Base-by-base conservation (phyloP, 2,329 filamentous ascomycete genomes). In the Dryadomyces quercus-mongolicae region DNA sequence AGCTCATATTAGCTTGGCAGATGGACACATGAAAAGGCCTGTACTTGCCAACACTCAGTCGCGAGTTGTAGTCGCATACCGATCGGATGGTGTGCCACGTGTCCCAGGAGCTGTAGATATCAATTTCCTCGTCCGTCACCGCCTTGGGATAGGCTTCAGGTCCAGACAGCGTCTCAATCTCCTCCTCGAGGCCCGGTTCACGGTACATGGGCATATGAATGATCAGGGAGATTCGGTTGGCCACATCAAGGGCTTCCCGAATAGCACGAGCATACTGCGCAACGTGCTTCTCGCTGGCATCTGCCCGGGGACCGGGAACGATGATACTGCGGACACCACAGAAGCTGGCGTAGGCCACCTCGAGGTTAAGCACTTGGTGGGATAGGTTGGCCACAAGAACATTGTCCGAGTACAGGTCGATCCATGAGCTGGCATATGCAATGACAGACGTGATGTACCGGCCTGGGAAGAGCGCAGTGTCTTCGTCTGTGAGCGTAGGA, bases 311-410 rank as follows among this genome's bases (percentile, higher is more conserved):
- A 0, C 90, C 90, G 1, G 85, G 83, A 34, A 98, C 75, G 51
- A 97, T 74, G 56, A 97, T 76, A 68, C 86, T 94, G 54, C 84
- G 82, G 49, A 93, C 79, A 40, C 94, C 94, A 64, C 90, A 96
- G 70, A 97, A 98, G 58, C 89, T 91, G 59, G 94, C 93, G 70
- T 96, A 98, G 50, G 89, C 87, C 49, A 97, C 79, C 67, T 98
- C 93, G 43, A 95, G 77, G 65, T 90, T 90, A 59, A 98, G 74
- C 7, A 95, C 86, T 70, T 96, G 92, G 47, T 88, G 82, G 40
- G 92, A 96, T 56, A 97, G 78, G 66, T 87, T 88, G 8, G 89
- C 83, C 58, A 97, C 84, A 58, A 92, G 69, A 7, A 90, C 87
- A 66, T 96, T 86, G 1, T 82, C 71, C 2, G 91, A 95, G 62